Base-by-base conservation (phyloP, 2,329 filamentous ascomycete species). In the Aspergillus flavus region DNA sequence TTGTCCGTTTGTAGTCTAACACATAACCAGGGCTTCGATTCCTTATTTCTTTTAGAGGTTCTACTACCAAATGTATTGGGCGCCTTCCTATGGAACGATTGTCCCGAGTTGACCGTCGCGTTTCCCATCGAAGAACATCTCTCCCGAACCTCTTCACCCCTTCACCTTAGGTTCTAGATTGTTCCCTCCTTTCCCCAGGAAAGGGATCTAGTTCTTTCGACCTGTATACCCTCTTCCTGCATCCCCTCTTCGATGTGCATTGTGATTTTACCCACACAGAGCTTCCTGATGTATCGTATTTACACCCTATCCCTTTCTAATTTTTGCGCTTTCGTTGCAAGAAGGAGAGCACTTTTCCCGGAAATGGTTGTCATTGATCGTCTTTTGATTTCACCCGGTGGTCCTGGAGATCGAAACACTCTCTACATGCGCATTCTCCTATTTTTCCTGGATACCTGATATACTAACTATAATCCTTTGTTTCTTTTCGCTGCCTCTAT, bases 31-130 rank as follows among this genome's bases (percentile, higher is more conserved):
- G 55, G 80, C 80, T 46, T 77, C 79, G 16, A 81, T 83, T 69
- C 81, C 81, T 28, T 83, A 82, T 69, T 81, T 82, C 71, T 80
- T 82, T 68, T 80, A 76, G 63, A 65, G 53, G n/a, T 57, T 50
- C 34, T 52, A 36, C 50, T 16, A 54, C 34, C 32, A 48, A 41
- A n/a, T 45, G 52, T 46, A 52, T 28, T 52, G 34, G 45, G n/a
- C 46, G 39, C 39, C 39, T 46, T 21, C 32, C 45, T 53, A 28
- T 50, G 57, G 57, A 58, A 39, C 21, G 19, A 26, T 26, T 39
- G 30, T 55, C 52, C 32, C 32, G 52, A 55, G 52, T 55, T 36
- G 30, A 55, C 52, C 52, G 21, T 55, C 12, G 21, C 30, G n/a
- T 39, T 41, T 55, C 9, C 52, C 52, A n/a, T 52, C 52, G 32